Evolutionary conservation across 306 rosid species (phyloP).

Genomic region (Calophaca sinica): DNA sequence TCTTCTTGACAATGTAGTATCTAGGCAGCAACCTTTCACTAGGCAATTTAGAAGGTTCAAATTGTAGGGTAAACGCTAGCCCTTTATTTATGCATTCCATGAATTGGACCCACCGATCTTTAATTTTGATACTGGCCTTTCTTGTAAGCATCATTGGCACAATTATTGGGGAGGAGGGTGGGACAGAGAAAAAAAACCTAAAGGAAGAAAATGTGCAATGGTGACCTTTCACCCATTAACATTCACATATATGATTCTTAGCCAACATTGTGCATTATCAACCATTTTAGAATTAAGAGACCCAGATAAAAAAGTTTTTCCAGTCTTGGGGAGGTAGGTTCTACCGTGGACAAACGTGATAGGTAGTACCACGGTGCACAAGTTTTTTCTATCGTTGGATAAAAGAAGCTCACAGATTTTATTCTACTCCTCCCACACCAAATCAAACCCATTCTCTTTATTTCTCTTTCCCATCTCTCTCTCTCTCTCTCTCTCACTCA

Average conservation of each 20-base stretch:
- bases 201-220: slow-evolving; percentile 13
- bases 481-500: too few relatives aligned
- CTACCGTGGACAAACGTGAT: too few relatives aligned
- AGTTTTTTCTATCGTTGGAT: too few relatives aligned
- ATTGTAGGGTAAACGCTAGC: slow-evolving; percentile 35
- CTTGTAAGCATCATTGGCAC: slow-evolving; percentile 43
- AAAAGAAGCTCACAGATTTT: too few relatives aligned
- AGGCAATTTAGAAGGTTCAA: slow-evolving; percentile 41
- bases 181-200: not conserved
- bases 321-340: too few relatives aligned
- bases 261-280: slow-evolving; percentile 22
- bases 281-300: not conserved
- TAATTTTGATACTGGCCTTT: slow-evolving; percentile 46
- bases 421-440: too few relatives aligned
- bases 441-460: too few relatives aligned
- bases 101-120: slow-evolving; percentile 43
- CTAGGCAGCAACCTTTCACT: slow-evolving; percentile 37
- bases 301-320: not conserved
- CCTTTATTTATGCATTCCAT: slow-evolving; percentile 30
- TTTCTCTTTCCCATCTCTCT: too few relatives aligned
- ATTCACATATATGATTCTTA: slow-evolving; percentile 22
- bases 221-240: slow-evolving; percentile 40
- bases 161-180: not conserved
- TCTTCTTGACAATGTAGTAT: slow-evolving; percentile 46
- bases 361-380: too few relatives aligned